Evolutionary conservation across 169 alveolate species (phyloP), one percentile per base, ranked within the genome.

Genomic region (Eimeria maxima): DNA sequence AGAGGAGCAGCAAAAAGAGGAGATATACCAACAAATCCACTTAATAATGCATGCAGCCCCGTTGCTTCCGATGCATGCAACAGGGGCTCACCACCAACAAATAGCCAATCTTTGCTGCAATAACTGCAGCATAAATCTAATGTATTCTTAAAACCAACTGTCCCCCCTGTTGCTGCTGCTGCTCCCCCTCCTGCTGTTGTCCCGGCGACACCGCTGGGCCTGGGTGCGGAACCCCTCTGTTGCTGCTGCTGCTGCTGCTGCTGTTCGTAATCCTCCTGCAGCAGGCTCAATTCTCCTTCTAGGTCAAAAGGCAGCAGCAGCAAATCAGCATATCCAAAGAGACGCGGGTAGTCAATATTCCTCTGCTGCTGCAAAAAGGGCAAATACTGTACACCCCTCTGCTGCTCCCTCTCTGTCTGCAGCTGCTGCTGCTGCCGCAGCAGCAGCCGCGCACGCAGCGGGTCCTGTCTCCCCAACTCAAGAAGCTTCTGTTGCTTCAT

Each of bases 271-370:
- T 50, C 18, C 18, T 50, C 57, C 57, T 50, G 57, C 57, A 50
- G 57, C 57, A 50, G 11, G 57, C 11, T 11, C 71, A 45, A 33
- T 69, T 47, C 90, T 20, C 90, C 94, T n/a, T 88, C 94, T 44
- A 88, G 47, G n/a, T 90, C 95, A 67, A 90, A 69, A 53, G 95
- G 95, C n/a, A 53, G 71, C 60, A 90, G 88, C 10, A 78, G 69
- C 55, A 90, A 60, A 20, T 65, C 45, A 33, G 87, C 53, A 57
- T 45, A 71, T n/a, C 65, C 69, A 53, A 90, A 90, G 88, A 90
- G 95, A 18, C 95, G 86, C 24, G 76, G 87, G 55, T 69, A 90
- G 73, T 90, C 53, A 22, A 90, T 44, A 24, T 24, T 24, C 47
- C 60, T 47, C 55, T 27, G 71, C 16, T 63, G 90, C 63, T 38